phyloP scores from a whole-genome alignment of 495 filamentous ascomycete species.

The Melanomma pulvis-pyrius region DNA sequence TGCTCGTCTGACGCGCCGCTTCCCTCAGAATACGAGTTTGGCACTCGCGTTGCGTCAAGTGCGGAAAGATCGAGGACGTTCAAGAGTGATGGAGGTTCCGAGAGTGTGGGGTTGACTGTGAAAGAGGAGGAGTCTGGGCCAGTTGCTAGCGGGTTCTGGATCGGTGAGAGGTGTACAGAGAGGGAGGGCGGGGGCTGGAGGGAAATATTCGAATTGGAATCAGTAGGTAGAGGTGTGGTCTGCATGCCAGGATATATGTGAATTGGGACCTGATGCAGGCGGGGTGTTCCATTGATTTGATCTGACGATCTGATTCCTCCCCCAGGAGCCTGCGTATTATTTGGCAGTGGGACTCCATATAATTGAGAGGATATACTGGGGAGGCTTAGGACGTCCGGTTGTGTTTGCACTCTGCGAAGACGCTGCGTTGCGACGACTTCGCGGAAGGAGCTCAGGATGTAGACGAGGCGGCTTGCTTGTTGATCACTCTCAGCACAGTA shows the following conservation, averaged over 20 bases:
- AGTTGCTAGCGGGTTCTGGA: conserved; percentile 17
- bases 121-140: background rate
- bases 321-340: background rate
- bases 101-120: conserved; percentile 2
- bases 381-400: conserved; percentile 13
- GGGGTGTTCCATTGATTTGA: background rate
- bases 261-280: conserved; percentile 26
- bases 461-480: conserved; percentile 65
- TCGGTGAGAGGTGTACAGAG: conserved; percentile 20
- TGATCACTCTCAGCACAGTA: conserved; percentile 66
- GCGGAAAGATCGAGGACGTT: conserved; percentile 57
- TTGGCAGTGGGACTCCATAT: conserved; percentile 1
- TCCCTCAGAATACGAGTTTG: conserved; percentile 29
- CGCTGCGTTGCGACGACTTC: conserved; percentile 53
- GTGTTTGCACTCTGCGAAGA: conserved; percentile 44
- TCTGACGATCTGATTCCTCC: background rate
- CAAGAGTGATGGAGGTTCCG: conserved; percentile 42
- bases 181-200: conserved; percentile 4
- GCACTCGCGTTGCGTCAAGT: conserved; percentile 40
- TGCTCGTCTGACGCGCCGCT: conserved; percentile 51
- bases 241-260: conserved; percentile 34
- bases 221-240: conserved; percentile 8
- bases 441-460: conserved; percentile 65
- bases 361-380: conserved; percentile 32
- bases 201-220: background rate